Conservation (phyloP, 768 basidiomycete genomes). For the Boletus eberwhitei region DNA sequence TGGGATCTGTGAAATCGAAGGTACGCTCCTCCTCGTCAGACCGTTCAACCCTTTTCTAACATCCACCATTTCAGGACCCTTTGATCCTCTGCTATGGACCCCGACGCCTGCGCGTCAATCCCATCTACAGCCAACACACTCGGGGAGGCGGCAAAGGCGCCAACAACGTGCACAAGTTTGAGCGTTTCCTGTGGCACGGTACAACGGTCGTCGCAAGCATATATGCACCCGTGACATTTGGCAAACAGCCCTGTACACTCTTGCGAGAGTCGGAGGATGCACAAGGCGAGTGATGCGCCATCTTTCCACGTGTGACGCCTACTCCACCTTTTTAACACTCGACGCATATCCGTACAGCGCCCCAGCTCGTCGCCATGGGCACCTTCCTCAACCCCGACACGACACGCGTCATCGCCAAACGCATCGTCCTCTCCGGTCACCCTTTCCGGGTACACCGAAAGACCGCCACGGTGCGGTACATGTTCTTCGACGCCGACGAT, state of each 20-base stretch:
- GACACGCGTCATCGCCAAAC: constrained; percentile 86
- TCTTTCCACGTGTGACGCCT: background rate
- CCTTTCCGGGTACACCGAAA: constrained; percentile 97
- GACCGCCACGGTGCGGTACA: constrained; percentile 94
- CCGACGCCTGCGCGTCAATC: constrained; percentile 78
- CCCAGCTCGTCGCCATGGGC: constrained; percentile 86
- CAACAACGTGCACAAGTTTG: constrained; percentile 98
- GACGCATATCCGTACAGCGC: constrained; percentile 40
- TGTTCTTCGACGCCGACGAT: constrained; percentile 97
- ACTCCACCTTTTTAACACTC: background rate
- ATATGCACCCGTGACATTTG: constrained; percentile 88
- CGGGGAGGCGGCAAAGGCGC: constrained; percentile 85
- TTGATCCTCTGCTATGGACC: constrained; percentile 88
- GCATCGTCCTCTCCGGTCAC: constrained; percentile 93
- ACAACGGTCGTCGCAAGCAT: constrained; percentile 78
- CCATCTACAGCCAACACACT: constrained; percentile 90
- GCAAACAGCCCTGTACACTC: constrained; percentile 70
- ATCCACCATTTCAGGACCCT: constrained; percentile 58
- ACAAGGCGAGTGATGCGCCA: constrained; percentile 47
- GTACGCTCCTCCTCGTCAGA: constrained; percentile 34
- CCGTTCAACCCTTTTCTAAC: background rate
- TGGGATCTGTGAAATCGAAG: constrained; percentile 87
- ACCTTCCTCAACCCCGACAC: constrained; percentile 87
- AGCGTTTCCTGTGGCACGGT: constrained; percentile 85
- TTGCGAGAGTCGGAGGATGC: constrained; percentile 64